Base-by-base conservation (phyloP, 345 rosid genomes). In the Excoecaria cochinchinensis region DNA sequence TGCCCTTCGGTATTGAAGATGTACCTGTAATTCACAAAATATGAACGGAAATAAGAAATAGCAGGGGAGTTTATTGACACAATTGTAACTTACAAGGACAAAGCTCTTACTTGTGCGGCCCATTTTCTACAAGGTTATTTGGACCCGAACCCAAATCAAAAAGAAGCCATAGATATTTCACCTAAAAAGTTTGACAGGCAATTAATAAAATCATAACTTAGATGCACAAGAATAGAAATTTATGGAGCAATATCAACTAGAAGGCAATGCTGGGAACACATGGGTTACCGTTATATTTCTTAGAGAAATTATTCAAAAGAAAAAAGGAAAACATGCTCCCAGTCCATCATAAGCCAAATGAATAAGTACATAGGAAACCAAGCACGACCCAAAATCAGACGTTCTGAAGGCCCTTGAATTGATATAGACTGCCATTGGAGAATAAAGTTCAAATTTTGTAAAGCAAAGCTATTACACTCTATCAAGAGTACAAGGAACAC, bases 1-100 rank as follows among this genome's bases (percentile, higher is more conserved):
- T 95, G 99, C 56, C 99, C 98, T 85, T 95, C 99, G 2, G 99
- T 95, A 73, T 89, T 93, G 77, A 95, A 93, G 78, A 91, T 78
- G 72, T 90, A 95, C 86, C 99, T 92, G 83, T 31, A 47, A 51
- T 19, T 48, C 36, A 5, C 40, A 46, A 19, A 17, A 15, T 38
- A 73, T 4, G 17, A 62, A 36, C 56, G 36, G 3, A 71, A 53
- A 16, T 13, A 38, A 79, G 59, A 60, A 67, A 36, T 1, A 65
- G 70, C 40, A 64, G 42, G 53, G 19, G 25, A 71, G 25, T 71
- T 60, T 25, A 8, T 61, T 15, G 60, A 71, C 21, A 40, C 40
- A 42, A 77, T 25, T 7, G 40, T 24, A 76, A n/a, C 70, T 39
- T 4, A 47, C 13, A 72, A 77, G 74, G 52, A 65, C 38, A 57